Base-by-base conservation (phyloP, 2,329 filamentous ascomycete species). In the Xylaria sp. region DNA sequence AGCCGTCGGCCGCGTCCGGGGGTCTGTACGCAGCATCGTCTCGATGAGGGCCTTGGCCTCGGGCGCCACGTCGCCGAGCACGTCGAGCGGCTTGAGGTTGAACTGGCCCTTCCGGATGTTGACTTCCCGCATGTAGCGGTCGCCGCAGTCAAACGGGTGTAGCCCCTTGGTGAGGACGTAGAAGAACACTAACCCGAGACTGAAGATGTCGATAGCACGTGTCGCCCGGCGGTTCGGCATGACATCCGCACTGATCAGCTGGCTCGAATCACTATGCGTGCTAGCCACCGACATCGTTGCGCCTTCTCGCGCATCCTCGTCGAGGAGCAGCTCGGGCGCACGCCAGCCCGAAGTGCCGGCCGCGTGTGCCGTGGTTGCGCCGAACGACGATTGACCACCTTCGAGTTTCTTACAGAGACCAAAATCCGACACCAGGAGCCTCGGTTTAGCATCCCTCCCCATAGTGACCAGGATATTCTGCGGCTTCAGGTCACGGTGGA, bases 371-470 rank as follows among this genome's bases (percentile, higher is more conserved):
- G 93, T 97, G 2, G 93, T 97, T 7, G 94, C 92, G 39, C 93
- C 89, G 69, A 97, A 92, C 0, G 93, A 97, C 51, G 92, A 96
- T 69, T 96, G 92, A 6, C 92, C 92, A 50, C 91, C 91, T 60
- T 97, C 94, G 16, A 99, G 78, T 68, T 97, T 97, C 79, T 97
- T 99, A 72, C 94, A 97, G 0, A 99, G 83, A 5, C 94, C 94
- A 73, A 99, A 99, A 71, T 99, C 94, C 0, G 94, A 97, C 34
- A 99, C 96, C 4, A 99, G 84, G 37, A 99, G 81, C n/a, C 93
- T 88, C 20, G 92, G 87, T 34, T 81, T 84, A 39, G 84, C 84
- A 54, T 86, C 81, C 63, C 88, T 86, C 62, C 82, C 86, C 76
- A 88, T 86, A 29, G 86, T 84, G 54, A 97, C 92, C 1, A 99